phyloP scores from a whole-genome alignment of 2,329 filamentous ascomycete species.

The Zopfia rhizophila region DNA sequence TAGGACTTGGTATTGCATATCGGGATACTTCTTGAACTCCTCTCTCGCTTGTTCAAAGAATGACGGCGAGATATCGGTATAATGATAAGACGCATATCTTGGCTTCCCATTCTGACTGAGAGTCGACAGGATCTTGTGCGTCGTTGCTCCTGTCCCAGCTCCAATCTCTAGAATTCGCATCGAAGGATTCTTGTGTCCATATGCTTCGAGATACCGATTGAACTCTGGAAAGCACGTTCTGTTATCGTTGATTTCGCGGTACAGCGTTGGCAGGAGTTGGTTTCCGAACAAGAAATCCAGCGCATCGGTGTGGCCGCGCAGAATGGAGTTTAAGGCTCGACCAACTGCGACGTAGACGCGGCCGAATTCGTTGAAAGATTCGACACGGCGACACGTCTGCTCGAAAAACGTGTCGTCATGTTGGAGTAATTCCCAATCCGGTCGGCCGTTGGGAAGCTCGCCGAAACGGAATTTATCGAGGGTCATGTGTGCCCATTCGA shows the following conservation, averaged over 20 bases:
- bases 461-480: too few relatives aligned
- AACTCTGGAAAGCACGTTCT: too few relatives aligned
- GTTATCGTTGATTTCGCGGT: too few relatives aligned
- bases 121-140: not conserved
- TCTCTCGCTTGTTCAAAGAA: constrained; percentile 1
- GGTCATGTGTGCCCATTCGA: too few relatives aligned
- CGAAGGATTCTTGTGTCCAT: constrained; percentile 48
- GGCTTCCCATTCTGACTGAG: not conserved
- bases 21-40: not conserved
- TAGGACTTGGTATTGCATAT: too few relatives aligned
- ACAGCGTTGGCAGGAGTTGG: too few relatives aligned
- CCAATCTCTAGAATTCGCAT: constrained; percentile 11
- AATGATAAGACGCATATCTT: constrained; percentile 16
- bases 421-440: too few relatives aligned
- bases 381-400: too few relatives aligned
- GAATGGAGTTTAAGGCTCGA: not conserved
- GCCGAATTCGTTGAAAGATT: too few relatives aligned
- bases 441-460: too few relatives aligned
- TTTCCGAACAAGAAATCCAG: constrained; percentile 10
- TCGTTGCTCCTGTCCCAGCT: constrained; percentile 8
- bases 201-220: too few relatives aligned
- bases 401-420: too few relatives aligned
- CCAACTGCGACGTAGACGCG: constrained; percentile 1
- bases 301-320: constrained; percentile 6
- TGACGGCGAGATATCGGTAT: not conserved